phyloP scores from a whole-genome alignment of 805 yeast genomes.

The Ogataea ganodermae region DNA sequence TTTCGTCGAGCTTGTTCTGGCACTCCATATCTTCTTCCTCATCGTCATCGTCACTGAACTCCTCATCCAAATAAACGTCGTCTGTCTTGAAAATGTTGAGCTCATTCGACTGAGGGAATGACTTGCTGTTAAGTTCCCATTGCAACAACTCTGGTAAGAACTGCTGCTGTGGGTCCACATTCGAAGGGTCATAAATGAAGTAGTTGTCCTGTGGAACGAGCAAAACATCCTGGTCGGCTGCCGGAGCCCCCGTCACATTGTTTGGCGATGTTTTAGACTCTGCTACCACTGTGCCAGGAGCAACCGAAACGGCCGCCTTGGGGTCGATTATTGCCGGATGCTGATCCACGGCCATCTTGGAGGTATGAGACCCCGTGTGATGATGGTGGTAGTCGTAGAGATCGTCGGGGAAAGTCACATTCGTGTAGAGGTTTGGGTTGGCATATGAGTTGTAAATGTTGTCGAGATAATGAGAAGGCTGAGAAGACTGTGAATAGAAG shows the following conservation, averaged over 20 bases:
- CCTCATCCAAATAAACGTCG: constrained; percentile 32
- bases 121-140: constrained; percentile 29
- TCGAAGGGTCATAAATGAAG: constrained; percentile 27
- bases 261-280: neutral
- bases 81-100: constrained; percentile 35
- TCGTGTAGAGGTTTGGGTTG: constrained; percentile 31
- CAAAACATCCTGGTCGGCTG: constrained; percentile 29
- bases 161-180: constrained; percentile 27
- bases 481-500: neutral
- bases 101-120: constrained; percentile 35
- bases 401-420: constrained; percentile 30
- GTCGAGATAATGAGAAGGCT: constrained; percentile 16
- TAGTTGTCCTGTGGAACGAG: constrained; percentile 36
- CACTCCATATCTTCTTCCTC: constrained; percentile 31
- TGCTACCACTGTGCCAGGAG: constrained; percentile 6
- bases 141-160: constrained; percentile 31
- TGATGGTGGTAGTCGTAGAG: constrained; percentile 20
- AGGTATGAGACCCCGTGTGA: constrained; percentile 1
- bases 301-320: constrained; percentile 14
- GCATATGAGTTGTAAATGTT: constrained; percentile 32
- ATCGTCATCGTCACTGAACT: constrained; percentile 35
- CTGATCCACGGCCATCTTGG: neutral
- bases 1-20: constrained; percentile 31
- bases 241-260: neutral
- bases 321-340: constrained; percentile 18